Conservation (phyloP, 805 yeast genomes). For the Candida railenensis region DNA sequence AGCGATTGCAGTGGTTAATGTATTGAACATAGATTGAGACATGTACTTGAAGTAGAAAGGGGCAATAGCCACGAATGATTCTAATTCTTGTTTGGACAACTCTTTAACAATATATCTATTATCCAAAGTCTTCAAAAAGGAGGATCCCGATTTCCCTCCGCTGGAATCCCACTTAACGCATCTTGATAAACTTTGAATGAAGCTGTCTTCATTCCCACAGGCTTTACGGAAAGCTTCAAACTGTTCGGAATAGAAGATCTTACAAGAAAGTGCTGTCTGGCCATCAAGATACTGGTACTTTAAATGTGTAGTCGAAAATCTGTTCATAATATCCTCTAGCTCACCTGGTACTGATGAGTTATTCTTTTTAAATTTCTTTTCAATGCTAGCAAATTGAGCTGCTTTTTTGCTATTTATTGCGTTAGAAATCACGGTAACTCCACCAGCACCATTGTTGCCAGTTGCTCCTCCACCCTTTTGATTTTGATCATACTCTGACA, state of each 20-base stretch:
- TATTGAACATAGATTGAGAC: constrained; percentile 93
- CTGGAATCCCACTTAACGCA: constrained; percentile 94
- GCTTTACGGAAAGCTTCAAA: constrained; percentile 89
- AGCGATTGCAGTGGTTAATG: constrained; percentile 90
- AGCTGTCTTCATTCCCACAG: constrained; percentile 74
- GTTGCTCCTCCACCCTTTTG: constrained; percentile 6
- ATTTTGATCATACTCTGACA: constrained; percentile 18
- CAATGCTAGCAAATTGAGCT: constrained; percentile 38
- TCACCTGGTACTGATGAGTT: constrained; percentile 23
- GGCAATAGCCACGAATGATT: constrained; percentile 91
- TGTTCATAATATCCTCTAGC: constrained; percentile 71
- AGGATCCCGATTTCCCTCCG: constrained; percentile 97
- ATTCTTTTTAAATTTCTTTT: constrained; percentile 38
- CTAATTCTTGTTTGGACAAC: constrained; percentile 81
- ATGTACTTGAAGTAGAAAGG: constrained; percentile 95
- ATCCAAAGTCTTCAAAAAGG: constrained; percentile 88
- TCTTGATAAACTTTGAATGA: constrained; percentile 85
- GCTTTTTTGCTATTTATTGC: constrained; percentile 33
- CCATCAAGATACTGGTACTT: constrained; percentile 92
- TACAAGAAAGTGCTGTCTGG: constrained; percentile 79
- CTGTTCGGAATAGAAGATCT: constrained; percentile 92
- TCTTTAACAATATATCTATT: constrained; percentile 89
- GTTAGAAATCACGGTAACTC: constrained; percentile 13
- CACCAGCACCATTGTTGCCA: constrained; percentile 7
- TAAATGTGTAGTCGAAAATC: constrained; percentile 84